Evolutionary conservation across 163 green algal genomes (phyloP).

Genomic region (Scenedesmus sp.): DNA sequence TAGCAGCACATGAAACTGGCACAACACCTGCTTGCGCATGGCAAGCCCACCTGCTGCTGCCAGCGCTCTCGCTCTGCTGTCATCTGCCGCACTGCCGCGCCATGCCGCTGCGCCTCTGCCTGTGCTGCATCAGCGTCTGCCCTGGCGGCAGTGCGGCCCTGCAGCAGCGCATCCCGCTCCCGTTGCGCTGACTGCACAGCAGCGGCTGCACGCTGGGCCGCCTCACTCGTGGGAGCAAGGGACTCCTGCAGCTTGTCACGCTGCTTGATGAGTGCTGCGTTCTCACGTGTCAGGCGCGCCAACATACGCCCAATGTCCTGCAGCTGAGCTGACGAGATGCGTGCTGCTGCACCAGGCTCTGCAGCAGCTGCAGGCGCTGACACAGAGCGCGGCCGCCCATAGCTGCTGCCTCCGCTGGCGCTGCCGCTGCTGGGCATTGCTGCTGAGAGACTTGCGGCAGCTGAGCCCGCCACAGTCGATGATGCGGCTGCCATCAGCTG

Average conservation of each 20-base stretch:
- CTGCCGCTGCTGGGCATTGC: background rate
- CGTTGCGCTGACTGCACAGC: background rate
- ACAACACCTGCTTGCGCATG: background rate
- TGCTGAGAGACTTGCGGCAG: background rate
- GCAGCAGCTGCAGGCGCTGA: background rate
- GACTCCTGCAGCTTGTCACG: constrained; percentile 18
- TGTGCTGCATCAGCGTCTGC: constrained; percentile 24
- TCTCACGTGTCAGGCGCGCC: constrained; percentile 46
- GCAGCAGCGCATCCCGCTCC: background rate
- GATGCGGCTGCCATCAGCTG: constrained; percentile 44
- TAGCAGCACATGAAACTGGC: background rate
- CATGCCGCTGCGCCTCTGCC: background rate
- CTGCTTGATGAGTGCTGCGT: constrained; percentile 49
- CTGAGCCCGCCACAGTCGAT: background rate
- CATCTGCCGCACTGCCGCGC: background rate
- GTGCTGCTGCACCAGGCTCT: background rate
- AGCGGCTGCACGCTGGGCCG: constrained; percentile 1
- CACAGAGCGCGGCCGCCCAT: background rate
- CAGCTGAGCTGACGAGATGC: constrained; percentile 49
- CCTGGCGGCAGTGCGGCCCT: background rate
- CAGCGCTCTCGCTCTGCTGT: constrained; percentile 35
- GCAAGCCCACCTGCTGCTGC: constrained; percentile 28
- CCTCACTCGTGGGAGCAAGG: background rate
- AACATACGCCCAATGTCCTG: constrained; percentile 32
- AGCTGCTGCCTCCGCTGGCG: background rate